Conservation (phyloP, 768 basidiomycete species). For the Tricholoma hemisulphureum region DNA sequence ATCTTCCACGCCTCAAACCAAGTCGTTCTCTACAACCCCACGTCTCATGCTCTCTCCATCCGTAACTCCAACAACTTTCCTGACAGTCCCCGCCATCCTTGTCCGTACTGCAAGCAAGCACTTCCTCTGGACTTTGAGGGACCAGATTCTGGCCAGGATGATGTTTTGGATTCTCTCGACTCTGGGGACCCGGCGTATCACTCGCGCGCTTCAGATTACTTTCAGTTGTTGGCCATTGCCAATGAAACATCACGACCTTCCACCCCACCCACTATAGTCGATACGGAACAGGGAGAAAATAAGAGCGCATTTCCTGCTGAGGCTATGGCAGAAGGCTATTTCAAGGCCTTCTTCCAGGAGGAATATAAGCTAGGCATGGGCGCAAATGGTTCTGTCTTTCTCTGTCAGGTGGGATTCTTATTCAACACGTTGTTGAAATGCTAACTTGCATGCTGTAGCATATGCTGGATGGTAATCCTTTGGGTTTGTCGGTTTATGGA, state of each 20-base stretch:
- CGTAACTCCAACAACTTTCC: conserved; percentile 31
- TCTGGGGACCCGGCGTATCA: conserved; percentile 41
- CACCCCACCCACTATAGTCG: conserved; percentile 39
- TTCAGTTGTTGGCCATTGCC: conserved; percentile 69
- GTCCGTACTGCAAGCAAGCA: conserved; percentile 74
- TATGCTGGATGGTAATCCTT: conserved; percentile 71
- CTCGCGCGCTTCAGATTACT: conserved; percentile 72
- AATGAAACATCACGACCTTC: conserved; percentile 62
- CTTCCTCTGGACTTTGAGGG: conserved; percentile 46
- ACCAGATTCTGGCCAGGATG: conserved; percentile 26
- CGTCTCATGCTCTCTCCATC: conserved; percentile 78
- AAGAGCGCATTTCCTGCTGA: conserved; percentile 58
- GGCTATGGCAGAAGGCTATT: conserved; percentile 89
- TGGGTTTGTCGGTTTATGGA: conserved; percentile 52
- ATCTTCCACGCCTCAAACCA: conserved; percentile 84
- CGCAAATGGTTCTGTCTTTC: conserved; percentile 86
- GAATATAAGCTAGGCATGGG: conserved; percentile 91
- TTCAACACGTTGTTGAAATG: neutral
- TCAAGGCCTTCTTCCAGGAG: conserved; percentile 89
- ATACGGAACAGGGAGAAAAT: conserved; percentile 1
- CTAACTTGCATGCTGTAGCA: conserved; percentile 8
- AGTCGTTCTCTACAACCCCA: conserved; percentile 85
- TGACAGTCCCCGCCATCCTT: conserved; percentile 33
- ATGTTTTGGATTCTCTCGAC: conserved; percentile 33
- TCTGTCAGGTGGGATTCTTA: conserved; percentile 66